Conservation (phyloP, 192 early-diverging fungal genomes). For the Coemansia reversa region DNA sequence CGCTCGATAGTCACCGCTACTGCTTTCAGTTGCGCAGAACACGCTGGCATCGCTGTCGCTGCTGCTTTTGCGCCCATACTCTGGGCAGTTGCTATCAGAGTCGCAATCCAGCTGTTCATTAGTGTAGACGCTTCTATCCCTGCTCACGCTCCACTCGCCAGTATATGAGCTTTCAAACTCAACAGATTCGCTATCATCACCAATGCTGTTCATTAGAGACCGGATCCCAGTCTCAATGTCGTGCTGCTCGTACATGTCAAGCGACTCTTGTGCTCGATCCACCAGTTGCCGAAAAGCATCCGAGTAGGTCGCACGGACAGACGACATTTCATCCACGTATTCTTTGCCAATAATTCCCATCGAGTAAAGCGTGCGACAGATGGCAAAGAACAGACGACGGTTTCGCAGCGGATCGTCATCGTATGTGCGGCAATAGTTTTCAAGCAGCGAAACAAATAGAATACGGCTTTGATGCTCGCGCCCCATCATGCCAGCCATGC, state of each 20-base stretch:
- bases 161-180: slow-evolving; percentile 20
- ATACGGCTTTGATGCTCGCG: slow-evolving; percentile 70
- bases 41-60: not conserved
- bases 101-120: not conserved
- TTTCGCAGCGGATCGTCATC: slow-evolving; percentile 84
- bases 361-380: slow-evolving; percentile 80
- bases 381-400: slow-evolving; percentile 78
- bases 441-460: slow-evolving; percentile 83
- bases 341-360: slow-evolving; percentile 83
- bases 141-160: slow-evolving; percentile 12
- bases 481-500: slow-evolving; percentile 25
- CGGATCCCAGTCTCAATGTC: slow-evolving; percentile 44
- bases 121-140: not conserved
- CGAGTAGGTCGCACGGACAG: slow-evolving; percentile 81
- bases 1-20: not conserved
- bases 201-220: slow-evolving; percentile 33
- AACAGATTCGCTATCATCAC: slow-evolving; percentile 22
- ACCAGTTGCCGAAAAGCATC: slow-evolving; percentile 83
- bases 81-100: not conserved
- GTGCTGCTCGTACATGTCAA: slow-evolving; percentile 54
- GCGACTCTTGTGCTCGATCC: slow-evolving; percentile 65
- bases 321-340: slow-evolving; percentile 79
- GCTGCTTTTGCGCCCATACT: no score
- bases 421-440: slow-evolving; percentile 88
- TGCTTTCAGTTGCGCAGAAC: slow-evolving; percentile 3